Evolutionary conservation across 352 stramenopile genomes (phyloP).

Genomic region (Pythium apleroticum): DNA sequence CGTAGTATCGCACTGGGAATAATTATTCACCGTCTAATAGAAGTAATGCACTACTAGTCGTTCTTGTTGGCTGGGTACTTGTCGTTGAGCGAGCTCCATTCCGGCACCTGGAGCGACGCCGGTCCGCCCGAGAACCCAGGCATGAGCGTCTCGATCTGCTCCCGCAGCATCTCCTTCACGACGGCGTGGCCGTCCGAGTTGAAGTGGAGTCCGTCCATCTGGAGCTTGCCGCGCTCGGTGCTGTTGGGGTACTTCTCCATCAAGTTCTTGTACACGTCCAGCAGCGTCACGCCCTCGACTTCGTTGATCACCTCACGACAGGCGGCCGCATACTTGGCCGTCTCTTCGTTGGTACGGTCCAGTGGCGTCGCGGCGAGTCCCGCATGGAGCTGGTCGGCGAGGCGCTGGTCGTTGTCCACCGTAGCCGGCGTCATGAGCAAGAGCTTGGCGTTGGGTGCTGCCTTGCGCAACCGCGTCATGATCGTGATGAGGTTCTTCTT

Average conservation of each 20-base stretch:
- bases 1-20: too few relatives aligned
- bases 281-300: not conserved
- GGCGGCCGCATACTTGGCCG: conserved; percentile 2
- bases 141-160: not conserved
- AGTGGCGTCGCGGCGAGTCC: not conserved
- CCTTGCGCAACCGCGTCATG: conserved; percentile 10
- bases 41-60: not conserved
- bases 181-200: conserved; percentile 3
- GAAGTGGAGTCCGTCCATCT: conserved; percentile 22
- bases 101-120: conserved; percentile 9
- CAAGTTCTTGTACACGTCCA: conserved; percentile 10
- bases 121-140: not conserved
- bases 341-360: conserved; percentile 4
- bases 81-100: conserved; percentile 3
- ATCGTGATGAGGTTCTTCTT: conserved; percentile 37
- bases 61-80: not conserved
- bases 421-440: conserved; percentile 1
- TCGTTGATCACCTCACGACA: not conserved
- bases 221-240: not conserved
- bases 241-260: conserved; percentile 5
- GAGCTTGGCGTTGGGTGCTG: conserved; percentile 1
- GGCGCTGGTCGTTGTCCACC: conserved; percentile 10
- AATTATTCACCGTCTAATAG: too few relatives aligned
- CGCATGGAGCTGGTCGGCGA: not conserved
- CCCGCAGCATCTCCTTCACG: conserved; percentile 7